Evolutionary conservation across 2,329 filamentous ascomycete genomes (phyloP).

Genomic region (Tympanopsis confertula): DNA sequence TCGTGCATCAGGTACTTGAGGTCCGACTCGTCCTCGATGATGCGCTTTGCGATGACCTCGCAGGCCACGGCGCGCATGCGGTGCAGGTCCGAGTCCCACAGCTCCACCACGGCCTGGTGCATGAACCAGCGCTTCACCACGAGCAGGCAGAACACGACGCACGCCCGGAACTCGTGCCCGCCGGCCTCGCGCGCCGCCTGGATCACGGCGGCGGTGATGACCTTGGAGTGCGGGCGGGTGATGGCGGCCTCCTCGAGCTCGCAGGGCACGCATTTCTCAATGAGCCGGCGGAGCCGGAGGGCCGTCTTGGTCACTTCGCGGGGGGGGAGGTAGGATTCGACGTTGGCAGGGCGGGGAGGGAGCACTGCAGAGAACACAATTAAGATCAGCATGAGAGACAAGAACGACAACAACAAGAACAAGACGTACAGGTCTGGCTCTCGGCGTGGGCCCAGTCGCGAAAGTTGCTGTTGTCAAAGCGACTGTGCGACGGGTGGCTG

Average conservation of each 20-base stretch:
- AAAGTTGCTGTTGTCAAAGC: slow-evolving; percentile 19
- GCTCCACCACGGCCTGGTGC: slow-evolving; percentile 65
- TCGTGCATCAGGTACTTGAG: slow-evolving; percentile 67
- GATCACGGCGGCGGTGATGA: slow-evolving; percentile 74
- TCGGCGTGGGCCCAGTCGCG: slow-evolving; percentile 33
- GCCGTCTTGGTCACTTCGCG: slow-evolving; percentile 80
- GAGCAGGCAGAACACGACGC: slow-evolving; percentile 74
- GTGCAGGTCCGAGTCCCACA: slow-evolving; percentile 87
- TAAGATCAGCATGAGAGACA: not conserved
- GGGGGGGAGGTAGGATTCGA: slow-evolving; percentile 60
- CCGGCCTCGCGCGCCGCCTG: slow-evolving; percentile 73
- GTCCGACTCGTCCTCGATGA: slow-evolving; percentile 79
- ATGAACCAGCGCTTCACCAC: slow-evolving; percentile 65
- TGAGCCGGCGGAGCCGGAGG: slow-evolving; percentile 77
- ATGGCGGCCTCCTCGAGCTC: slow-evolving; percentile 70
- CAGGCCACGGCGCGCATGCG: slow-evolving; percentile 69
- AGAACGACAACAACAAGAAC: not conserved
- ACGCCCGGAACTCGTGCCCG: slow-evolving; percentile 60
- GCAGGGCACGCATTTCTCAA: slow-evolving; percentile 81
- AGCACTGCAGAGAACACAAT: slow-evolving; percentile 46
- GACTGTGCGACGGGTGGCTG: slow-evolving; percentile 15
- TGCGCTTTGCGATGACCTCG: slow-evolving; percentile 79
- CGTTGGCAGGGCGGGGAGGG: slow-evolving; percentile 40
- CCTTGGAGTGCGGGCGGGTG: slow-evolving; percentile 68
- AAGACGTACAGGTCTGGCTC: slow-evolving; percentile 9